Percentiles rank a stretch among this genome's conserved stretches.
Evolutionary conservation across 345 rosid species (phyloP).

Genomic region (Gynandropsis gynandra): DNA sequence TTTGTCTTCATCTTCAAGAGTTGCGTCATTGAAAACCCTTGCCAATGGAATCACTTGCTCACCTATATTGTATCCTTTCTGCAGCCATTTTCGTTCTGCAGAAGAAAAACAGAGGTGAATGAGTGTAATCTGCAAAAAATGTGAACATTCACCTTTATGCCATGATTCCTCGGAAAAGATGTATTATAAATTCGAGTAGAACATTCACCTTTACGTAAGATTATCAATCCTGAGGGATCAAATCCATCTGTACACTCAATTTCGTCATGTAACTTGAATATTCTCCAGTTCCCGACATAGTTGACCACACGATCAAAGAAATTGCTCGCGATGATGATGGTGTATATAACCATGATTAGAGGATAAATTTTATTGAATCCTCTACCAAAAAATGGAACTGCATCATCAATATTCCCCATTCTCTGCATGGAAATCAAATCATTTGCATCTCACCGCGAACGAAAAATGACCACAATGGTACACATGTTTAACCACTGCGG

Average conservation of each 20-base stretch:
- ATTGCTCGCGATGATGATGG: constrained; percentile 65
- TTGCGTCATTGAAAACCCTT: constrained; percentile 51
- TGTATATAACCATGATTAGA: constrained; percentile 72
- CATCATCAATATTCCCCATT: constrained; percentile 67
- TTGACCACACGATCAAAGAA: constrained; percentile 63
- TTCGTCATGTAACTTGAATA: constrained; percentile 54
- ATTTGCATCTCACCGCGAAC: too few species aligned
- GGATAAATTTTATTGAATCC: constrained; percentile 76
- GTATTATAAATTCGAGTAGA: neutral
- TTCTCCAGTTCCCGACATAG: constrained; percentile 79
- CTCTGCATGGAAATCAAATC: constrained; percentile 40
- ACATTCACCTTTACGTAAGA: constrained; percentile 53
- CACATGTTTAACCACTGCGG: neutral
- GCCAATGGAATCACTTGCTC: constrained; percentile 71
- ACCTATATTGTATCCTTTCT: constrained; percentile 57
- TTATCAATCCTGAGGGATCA: constrained; percentile 69
- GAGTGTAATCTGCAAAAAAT: neutral
- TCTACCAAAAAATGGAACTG: constrained; percentile 58
- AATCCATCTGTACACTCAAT: constrained; percentile 69
- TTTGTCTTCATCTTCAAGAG: constrained; percentile 44
- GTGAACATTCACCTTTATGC: neutral
- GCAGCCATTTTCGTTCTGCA: constrained; percentile 62
- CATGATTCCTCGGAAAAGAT: neutral
- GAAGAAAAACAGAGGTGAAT: neutral
- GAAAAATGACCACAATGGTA: too few species aligned